Base-by-base conservation (phyloP, 345 rosid species). In the Trapa incisa region DNA sequence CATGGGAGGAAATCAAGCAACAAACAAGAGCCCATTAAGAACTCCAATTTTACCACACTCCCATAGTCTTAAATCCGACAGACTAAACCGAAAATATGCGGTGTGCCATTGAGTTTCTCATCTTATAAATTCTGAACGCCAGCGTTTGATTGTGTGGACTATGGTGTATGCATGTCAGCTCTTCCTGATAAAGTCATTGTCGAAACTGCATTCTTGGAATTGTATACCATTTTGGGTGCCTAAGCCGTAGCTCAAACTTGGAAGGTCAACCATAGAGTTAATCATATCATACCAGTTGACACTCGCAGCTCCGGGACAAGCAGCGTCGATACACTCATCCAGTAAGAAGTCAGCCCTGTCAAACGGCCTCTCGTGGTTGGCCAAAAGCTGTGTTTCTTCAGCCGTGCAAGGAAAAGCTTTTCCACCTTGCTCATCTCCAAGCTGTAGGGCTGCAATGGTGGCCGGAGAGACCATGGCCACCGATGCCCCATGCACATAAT, bases 271-370 rank as follows among this genome's bases (percentile, higher is more conserved):
- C 69, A 65, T 17, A 43, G 79, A 69, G 64, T 69, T 22, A 22
- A 22, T 67, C 63, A 75, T 66, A 39, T 77, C 75, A 50, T 75
- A 70, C 82, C 80, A 77, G 48, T 75, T 66, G 37, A 37, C 43
- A 37, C 29, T 22, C 29, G 73, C 47, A 22, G 29, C 29, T 58
- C 29, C 29, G 29, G 29, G 29, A 22, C 29, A 22, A 22, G 47
- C 57, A 53, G 69, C 45, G 29, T 53, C 60, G 4, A 41, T 43
- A 15, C 71, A 78, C 9, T 77, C 82, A 2, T 68, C 76, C 9
- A 75, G 65, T 32, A 83, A 72, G 61, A 86, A 80, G 75, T 80
- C 90, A 58, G 74, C 68, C 14, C 87, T 83, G 38, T 81, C 87
- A 47, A 76, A 48, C 43, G 43, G 54, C 74, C 73, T 75, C 8